These are phyloP conservation scores for Fallopia convolvulus DNA, from an alignment of 148 eudicot genomes.

Conservation along the genomic window DNA sequence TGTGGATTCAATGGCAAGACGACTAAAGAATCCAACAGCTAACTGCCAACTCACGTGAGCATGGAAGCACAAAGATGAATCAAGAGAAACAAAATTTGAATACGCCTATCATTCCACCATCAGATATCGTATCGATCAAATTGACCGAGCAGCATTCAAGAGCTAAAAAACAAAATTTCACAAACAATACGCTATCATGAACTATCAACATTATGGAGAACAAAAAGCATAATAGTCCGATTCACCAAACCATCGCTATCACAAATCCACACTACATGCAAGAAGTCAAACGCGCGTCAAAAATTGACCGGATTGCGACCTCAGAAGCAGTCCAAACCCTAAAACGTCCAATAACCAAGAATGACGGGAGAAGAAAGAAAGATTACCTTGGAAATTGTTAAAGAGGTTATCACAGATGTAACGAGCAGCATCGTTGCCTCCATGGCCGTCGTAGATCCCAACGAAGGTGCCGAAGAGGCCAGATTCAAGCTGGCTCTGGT, in stretches of 20 bases:
- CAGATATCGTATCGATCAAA: background rate
- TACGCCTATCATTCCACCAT: background rate
- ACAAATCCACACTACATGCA: background rate
- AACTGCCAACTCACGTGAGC: background rate
- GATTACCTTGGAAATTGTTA: constrained; percentile 41
- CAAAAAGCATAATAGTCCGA: background rate
- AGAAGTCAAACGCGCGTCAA: background rate
- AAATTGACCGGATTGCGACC: background rate
- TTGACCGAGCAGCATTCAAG: background rate
- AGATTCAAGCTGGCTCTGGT: constrained; percentile 57
- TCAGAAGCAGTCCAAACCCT: background rate
- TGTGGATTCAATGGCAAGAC: background rate
- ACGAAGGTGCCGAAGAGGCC: constrained; percentile 55
- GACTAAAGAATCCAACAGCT: background rate
- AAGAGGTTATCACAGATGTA: constrained; percentile 53
- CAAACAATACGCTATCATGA: background rate
- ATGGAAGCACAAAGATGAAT: background rate
- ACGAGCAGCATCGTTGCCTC: constrained; percentile 62
- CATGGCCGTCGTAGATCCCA: constrained; percentile 75
- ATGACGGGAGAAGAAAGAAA: background rate
- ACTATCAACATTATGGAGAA: background rate
- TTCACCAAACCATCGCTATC: background rate
- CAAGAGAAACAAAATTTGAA: background rate
- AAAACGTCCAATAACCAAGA: background rate
- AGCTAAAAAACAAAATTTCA: background rate